phyloP scores from a whole-genome alignment of 306 rosid genomes.

The Castanospermum australe region DNA sequence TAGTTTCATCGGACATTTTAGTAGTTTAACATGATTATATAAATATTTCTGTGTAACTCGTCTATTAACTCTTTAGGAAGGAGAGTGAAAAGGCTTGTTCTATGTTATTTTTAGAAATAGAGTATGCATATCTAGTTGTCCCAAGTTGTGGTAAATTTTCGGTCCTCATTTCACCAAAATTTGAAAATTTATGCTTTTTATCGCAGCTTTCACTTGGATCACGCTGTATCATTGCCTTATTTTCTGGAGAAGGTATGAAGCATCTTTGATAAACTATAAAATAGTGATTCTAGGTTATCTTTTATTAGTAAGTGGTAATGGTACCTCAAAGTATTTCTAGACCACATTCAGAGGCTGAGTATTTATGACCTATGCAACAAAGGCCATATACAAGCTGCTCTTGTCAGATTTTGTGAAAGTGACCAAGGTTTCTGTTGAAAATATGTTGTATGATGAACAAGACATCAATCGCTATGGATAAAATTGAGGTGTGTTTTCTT shows the following conservation, averaged over 20 bases:
- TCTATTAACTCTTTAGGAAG: too few species aligned
- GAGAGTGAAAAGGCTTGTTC: background rate
- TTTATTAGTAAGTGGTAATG: background rate
- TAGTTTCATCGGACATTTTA: background rate
- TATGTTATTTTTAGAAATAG: background rate
- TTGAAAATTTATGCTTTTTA: background rate
- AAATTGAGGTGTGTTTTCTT: slow-evolving; percentile 69
- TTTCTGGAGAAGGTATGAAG: slow-evolving; percentile 73
- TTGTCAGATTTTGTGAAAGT: slow-evolving; percentile 86
- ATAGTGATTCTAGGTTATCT: background rate
- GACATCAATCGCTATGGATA: slow-evolving; percentile 96
- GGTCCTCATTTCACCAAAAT: background rate
- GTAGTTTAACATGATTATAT: background rate
- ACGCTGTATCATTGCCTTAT: slow-evolving; percentile 93
- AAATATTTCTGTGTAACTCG: too few species aligned
- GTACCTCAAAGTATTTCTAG: slow-evolving; percentile 28
- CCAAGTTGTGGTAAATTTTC: background rate
- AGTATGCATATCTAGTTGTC: background rate
- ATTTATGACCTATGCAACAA: slow-evolving; percentile 95
- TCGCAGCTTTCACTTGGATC: slow-evolving; percentile 89
- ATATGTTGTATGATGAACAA: slow-evolving; percentile 81
- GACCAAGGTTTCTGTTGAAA: slow-evolving; percentile 90
- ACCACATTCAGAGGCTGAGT: slow-evolving; percentile 92
- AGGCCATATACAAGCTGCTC: slow-evolving; percentile 86
- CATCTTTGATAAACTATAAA: background rate